These are phyloP conservation scores for Lentinus tigrinus DNA, from an alignment of 768 basidiomycete species.

Conservation along the genomic window DNA sequence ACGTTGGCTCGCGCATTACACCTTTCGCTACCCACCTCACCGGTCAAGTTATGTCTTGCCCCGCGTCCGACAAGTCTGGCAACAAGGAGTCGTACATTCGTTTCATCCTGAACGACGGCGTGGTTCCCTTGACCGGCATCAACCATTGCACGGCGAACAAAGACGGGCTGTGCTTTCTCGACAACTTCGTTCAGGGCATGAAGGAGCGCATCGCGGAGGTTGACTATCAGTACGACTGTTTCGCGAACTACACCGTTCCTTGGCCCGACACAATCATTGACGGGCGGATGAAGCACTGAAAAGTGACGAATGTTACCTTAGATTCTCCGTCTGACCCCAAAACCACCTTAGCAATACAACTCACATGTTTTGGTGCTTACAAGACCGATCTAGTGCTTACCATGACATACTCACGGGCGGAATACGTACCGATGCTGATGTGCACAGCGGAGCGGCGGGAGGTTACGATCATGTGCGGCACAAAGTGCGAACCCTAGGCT, in stretches of 20 bases:
- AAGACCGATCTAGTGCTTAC: too few relatives aligned
- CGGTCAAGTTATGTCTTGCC: conserved; percentile 44
- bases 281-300: conserved; percentile 8
- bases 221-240: conserved; percentile 43
- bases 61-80: conserved; percentile 25
- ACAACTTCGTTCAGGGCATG: conserved; percentile 39
- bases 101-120: conserved; percentile 49
- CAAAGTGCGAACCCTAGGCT: conserved; percentile 11
- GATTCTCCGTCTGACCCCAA: too few relatives aligned
- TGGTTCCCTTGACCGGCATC: conserved; percentile 45
- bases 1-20: conserved; percentile 40
- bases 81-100: conserved; percentile 33
- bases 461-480: conserved; percentile 13
- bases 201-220: conserved; percentile 37
- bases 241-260: conserved; percentile 41
- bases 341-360: not conserved
- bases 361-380: not conserved
- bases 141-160: conserved; percentile 39
- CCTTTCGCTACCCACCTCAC: conserved; percentile 51
- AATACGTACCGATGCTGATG: too few relatives aligned
- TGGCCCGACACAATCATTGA: conserved; percentile 16
- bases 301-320: not conserved
- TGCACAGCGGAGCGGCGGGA: not conserved
- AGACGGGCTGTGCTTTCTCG: conserved; percentile 42
- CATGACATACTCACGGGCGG: too few relatives aligned